Evolutionary conservation across 768 basidiomycete genomes (phyloP).

Genomic region (Lactifluus pinguis): DNA sequence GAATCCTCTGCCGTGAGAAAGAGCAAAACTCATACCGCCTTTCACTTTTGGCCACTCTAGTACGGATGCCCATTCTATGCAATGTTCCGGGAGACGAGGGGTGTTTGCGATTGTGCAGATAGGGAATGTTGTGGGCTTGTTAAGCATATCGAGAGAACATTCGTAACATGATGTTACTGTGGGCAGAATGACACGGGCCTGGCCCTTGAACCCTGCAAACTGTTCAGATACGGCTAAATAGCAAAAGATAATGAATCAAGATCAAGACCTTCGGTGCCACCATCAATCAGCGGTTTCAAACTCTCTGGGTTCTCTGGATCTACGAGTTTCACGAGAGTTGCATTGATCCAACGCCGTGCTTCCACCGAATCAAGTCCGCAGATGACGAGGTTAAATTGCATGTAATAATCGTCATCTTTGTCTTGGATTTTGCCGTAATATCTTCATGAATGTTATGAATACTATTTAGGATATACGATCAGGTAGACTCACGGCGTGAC

Average conservation of each 20-base stretch:
- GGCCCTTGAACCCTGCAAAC: constrained; percentile 86
- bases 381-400: constrained; percentile 94
- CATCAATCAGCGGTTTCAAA: constrained; percentile 94
- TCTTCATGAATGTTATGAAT: constrained; percentile 33
- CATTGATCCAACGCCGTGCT: constrained; percentile 97
- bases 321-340: constrained; percentile 90
- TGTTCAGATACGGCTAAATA: neutral
- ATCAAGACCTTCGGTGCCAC: constrained; percentile 89
- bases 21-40: constrained; percentile 49
- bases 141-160: constrained; percentile 96
- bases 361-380: constrained; percentile 97
- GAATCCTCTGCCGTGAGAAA: neutral
- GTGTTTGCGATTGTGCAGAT: constrained; percentile 99
- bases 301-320: constrained; percentile 91
- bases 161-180: constrained; percentile 96
- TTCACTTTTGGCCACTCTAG: constrained; percentile 96
- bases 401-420: constrained; percentile 89
- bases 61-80: constrained; percentile 99
- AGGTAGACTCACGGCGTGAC: constrained; percentile 77
- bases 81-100: constrained; percentile 94
- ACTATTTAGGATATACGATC: neutral
- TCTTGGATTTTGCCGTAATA: constrained; percentile 98
- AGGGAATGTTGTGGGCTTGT: constrained; percentile 93
- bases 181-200: constrained; percentile 93
- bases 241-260: neutral